Base-by-base conservation (phyloP, 2,329 filamentous ascomycete genomes). In the Cercospora sp. region DNA sequence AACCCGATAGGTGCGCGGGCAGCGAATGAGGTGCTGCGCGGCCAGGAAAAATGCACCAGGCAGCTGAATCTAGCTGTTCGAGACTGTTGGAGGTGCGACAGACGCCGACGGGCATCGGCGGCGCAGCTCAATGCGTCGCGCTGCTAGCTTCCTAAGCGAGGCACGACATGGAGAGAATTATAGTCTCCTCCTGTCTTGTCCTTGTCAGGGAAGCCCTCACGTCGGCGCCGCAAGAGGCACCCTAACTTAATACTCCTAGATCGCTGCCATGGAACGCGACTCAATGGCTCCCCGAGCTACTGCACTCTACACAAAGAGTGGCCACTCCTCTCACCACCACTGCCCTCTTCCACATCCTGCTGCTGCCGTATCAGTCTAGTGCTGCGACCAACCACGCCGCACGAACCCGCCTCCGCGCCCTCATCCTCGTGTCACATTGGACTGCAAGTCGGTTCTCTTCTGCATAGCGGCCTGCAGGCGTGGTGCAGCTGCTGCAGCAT, bases 211-310 rank as follows among this genome's bases (percentile, higher is more conserved):
- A 70, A 61, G 62, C 65, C 60, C 60, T 64, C 20, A 55, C 65
- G 51, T 67, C 64, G 65, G 59, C 61, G 45, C 64, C 62, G 66
- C 63, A 60, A 62, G 64, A 63, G 64, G 66, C 68, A 67, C 68
- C 64, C 70, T 69, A 72, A 70, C 68, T 69, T 64, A 70, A 70
- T 69, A 60, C 65, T 64, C 65, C 60, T 62, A 68, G 67, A 64
- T 66, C 63, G 65, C 67, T 65, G 67, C 67, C 67, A 68, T 71
- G 69, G 67, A 66, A 67, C 66, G 64, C 66, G 64, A 68, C 58
- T 64, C 64, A 64, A 70, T 70, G 68, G 68, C 64, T 59, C 45
- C 48, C 16, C 59, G 60, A 72, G 68, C 70, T 71, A 71, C 67
- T 70, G 67, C 70, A 71, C 58, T 64, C 60, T 55, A 31, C 45